Percentiles rank a stretch among this genome's conserved stretches.
phyloP scores from a whole-genome alignment of 1,139 yeast genomes.

The Hanseniaspora sp. region DNA sequence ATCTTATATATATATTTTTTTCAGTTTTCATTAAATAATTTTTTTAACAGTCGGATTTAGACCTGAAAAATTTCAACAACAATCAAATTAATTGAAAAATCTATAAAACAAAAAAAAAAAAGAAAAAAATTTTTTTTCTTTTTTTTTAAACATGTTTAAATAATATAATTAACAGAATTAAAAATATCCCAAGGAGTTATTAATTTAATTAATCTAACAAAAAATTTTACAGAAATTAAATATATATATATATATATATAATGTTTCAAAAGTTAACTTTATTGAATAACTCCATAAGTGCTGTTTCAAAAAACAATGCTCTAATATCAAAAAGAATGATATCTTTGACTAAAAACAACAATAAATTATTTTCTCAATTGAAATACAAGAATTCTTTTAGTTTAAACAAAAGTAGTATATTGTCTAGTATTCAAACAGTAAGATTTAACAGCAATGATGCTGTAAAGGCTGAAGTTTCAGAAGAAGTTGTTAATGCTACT shows the following conservation, averaged over 20 bases:
- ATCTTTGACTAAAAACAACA: not conserved
- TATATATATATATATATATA: not conserved
- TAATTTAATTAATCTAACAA: too few species aligned
- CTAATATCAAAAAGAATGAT: not conserved
- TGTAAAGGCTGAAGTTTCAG: slow-evolving; percentile 30
- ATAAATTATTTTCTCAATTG: not conserved
- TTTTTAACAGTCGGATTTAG: not conserved
- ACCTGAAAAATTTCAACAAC: not conserved
- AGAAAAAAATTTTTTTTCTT: too few species aligned
- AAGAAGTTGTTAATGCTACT: slow-evolving; percentile 18
- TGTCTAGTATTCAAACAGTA: not conserved
- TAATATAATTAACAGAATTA: too few species aligned
- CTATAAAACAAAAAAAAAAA: too few species aligned
- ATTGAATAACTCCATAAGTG: not conserved
- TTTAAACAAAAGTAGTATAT: not conserved
- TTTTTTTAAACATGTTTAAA: too few species aligned
- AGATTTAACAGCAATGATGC: slow-evolving; percentile 41
- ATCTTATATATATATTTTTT: too few species aligned
- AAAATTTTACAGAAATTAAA: too few species aligned
- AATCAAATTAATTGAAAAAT: not conserved
- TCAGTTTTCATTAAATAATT: too few species aligned
- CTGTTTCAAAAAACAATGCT: not conserved
- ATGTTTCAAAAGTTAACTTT: not conserved
- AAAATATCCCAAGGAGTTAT: too few species aligned
- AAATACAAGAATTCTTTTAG: not conserved